phyloP scores from a whole-genome alignment of 2,329 filamentous ascomycete genomes.

The Cercospora nicotianae region DNA sequence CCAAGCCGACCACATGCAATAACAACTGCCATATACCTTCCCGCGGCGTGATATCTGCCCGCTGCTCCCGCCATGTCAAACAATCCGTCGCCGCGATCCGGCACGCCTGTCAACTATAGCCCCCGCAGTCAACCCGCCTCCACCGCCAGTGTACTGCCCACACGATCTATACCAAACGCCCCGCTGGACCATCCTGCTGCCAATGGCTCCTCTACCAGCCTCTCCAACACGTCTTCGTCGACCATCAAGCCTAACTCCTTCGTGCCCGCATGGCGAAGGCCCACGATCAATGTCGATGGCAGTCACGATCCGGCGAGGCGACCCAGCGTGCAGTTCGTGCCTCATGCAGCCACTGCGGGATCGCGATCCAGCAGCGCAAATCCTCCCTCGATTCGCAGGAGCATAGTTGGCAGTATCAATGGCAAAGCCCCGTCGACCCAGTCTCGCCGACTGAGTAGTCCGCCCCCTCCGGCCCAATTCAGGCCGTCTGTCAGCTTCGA shows the following conservation, averaged over 20 bases:
- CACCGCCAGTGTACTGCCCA: slow-evolving; percentile 25
- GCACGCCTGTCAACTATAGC: slow-evolving; percentile 22
- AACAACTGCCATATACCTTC: not conserved
- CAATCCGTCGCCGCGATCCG: slow-evolving; percentile 24
- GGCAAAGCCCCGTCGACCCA: slow-evolving; percentile 12
- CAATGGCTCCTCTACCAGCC: slow-evolving; percentile 1
- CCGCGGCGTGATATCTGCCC: not conserved
- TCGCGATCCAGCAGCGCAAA: slow-evolving; percentile 36
- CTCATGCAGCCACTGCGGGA: slow-evolving; percentile 29
- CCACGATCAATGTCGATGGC: slow-evolving; percentile 32
- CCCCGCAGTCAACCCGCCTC: slow-evolving; percentile 19
- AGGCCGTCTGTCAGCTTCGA: slow-evolving; percentile 71
- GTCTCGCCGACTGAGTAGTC: slow-evolving; percentile 34
- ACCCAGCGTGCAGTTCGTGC: slow-evolving; percentile 42
- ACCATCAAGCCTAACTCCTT: slow-evolving; percentile 23
- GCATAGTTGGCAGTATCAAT: slow-evolving; percentile 14
- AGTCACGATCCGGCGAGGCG: slow-evolving; percentile 28
- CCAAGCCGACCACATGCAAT: slow-evolving; percentile 1
- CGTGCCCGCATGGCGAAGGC: slow-evolving; percentile 37
- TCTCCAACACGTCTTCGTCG: slow-evolving; percentile 14
- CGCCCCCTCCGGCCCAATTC: slow-evolving; percentile 53
- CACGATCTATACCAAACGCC: slow-evolving; percentile 31
- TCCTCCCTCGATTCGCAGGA: slow-evolving; percentile 26
- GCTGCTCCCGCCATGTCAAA: slow-evolving; percentile 19
- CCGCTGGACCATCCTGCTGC: slow-evolving; percentile 23